Evolutionary conservation across 371 early-diverging fungal species (phyloP).

Genomic region (Mortierella polycephala): DNA sequence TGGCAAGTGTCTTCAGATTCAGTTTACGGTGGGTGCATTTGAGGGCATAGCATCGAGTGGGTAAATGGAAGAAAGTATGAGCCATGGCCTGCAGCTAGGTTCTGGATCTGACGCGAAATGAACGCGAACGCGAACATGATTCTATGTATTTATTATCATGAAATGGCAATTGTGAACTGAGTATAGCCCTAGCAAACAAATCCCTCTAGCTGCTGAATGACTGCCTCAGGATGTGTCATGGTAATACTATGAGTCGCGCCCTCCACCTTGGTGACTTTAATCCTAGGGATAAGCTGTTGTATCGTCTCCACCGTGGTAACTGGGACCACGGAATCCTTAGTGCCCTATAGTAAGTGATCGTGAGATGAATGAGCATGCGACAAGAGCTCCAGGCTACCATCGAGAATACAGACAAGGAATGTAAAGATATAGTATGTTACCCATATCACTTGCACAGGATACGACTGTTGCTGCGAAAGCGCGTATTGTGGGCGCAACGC

Average conservation of each 20-base stretch:
- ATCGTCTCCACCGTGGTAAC: slow-evolving; percentile 34
- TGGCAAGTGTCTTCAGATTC: no score
- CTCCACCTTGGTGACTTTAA: slow-evolving; percentile 37
- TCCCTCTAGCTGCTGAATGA: slow-evolving; percentile 29
- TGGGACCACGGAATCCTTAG: slow-evolving; percentile 43
- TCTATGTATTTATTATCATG: neutral
- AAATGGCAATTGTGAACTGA: neutral
- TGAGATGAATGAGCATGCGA: neutral
- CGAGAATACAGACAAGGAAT: no score
- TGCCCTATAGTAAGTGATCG: slow-evolving; percentile 23
- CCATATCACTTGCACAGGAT: slow-evolving; percentile 48
- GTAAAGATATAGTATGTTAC: slow-evolving; percentile 1
- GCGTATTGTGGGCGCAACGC: slow-evolving; percentile 18
- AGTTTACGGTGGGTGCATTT: no score
- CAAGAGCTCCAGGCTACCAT: neutral
- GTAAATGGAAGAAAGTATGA: no score
- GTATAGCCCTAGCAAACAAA: slow-evolving; percentile 16
- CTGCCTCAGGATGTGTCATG: slow-evolving; percentile 38
- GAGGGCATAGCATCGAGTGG: no score
- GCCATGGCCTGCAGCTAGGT: no score
- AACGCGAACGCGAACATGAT: no score
- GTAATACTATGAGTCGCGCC: slow-evolving; percentile 48
- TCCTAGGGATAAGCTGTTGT: slow-evolving; percentile 31
- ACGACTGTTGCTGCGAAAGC: slow-evolving; percentile 15
- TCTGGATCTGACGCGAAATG: no score